Percentiles rank a stretch among this genome's conserved stretches.
phyloP scores from a whole-genome alignment of 805 yeast species.

The Pichia deserticola region DNA sequence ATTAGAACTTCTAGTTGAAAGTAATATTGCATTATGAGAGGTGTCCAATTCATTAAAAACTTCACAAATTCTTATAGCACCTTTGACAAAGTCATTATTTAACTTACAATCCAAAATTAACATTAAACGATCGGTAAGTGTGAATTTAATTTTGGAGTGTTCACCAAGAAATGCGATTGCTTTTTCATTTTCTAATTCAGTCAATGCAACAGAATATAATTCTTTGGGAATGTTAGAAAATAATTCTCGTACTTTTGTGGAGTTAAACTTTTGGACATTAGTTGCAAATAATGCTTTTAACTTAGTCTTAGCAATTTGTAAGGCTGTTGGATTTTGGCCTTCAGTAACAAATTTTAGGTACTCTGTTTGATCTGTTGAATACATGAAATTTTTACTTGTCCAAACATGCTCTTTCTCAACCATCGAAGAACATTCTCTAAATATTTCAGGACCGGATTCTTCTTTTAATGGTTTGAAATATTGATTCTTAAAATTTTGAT shows the following conservation, averaged over 20 bases:
- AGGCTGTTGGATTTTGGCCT: conserved; percentile 12
- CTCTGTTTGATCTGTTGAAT: conserved; percentile 19
- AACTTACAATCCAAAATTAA: conserved; percentile 33
- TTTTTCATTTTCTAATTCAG: conserved; percentile 44
- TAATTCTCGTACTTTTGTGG: conserved; percentile 38
- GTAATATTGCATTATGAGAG: conserved; percentile 42
- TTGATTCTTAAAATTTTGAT: conserved; percentile 42
- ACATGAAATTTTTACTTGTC: conserved; percentile 38
- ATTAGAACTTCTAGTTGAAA: conserved; percentile 51
- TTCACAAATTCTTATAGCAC: conserved; percentile 40
- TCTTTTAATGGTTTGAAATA: conserved; percentile 31
- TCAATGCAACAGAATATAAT: conserved; percentile 41
- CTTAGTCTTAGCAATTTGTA: conserved; percentile 34
- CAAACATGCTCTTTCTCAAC: conserved; percentile 58
- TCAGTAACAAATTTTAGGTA: conserved; percentile 4
- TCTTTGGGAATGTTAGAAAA: conserved; percentile 40
- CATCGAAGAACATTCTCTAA: conserved; percentile 53
- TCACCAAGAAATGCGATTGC: conserved; percentile 45
- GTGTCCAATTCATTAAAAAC: conserved; percentile 24
- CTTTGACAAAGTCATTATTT: conserved; percentile 33
- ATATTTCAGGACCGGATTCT: conserved; percentile 31
- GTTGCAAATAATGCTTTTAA: conserved; percentile 56
- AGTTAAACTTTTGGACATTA: conserved; percentile 38
- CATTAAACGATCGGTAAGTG: conserved; percentile 47
- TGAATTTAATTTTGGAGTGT: conserved; percentile 46